Base-by-base conservation (phyloP, 176 grass and related monocot genomes). In the Cymbopogon citratus region DNA sequence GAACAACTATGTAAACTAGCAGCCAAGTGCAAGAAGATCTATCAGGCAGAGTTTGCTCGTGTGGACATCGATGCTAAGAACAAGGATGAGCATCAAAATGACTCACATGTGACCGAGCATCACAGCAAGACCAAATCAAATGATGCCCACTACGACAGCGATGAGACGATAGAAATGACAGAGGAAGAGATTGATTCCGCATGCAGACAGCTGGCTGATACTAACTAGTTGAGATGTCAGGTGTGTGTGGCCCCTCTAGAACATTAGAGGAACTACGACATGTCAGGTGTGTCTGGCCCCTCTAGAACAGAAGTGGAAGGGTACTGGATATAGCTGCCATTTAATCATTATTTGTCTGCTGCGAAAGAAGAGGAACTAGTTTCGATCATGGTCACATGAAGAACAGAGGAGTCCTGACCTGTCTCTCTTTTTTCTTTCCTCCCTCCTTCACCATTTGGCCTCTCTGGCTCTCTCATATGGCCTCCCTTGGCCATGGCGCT, bases 151-250 rank as follows among this genome's bases (percentile, higher is more conserved):
- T 93, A 85, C 57, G 90, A 98, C 63, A 98, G 95, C 12, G 95
- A 98, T 71, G 75, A 66, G 2, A 98, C 92, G 7, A 93, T 98
- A 31, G 92, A 93, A 31, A 98, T 98, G 95, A 91, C 90, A 6
- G 90, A 98, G 69, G 95, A 98, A 86, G 95, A 98, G 80, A 95
- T 98, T 19, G 81, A 93, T 43, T 62, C 85, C 38, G 95, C 92
- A 4, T 98, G 84, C 81, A 80, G 33, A 74, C 80, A 86, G 15
- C 66, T 98, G 66, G 45, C 19, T 10, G 31, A 33, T 33, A 23
- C 48, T 44, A 41, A 23, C 12, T 23, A 60, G n/a, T 54, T 54
- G 49, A 54, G 18, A 8, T 21, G 19, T 56, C 19, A 56, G 51
- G 51, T n/a, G 51, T 51, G 46, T 18, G 14, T 48, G 14, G 45